phyloP scores from a whole-genome alignment of 139 green algal genomes.

The Chlorella sp. region DNA sequence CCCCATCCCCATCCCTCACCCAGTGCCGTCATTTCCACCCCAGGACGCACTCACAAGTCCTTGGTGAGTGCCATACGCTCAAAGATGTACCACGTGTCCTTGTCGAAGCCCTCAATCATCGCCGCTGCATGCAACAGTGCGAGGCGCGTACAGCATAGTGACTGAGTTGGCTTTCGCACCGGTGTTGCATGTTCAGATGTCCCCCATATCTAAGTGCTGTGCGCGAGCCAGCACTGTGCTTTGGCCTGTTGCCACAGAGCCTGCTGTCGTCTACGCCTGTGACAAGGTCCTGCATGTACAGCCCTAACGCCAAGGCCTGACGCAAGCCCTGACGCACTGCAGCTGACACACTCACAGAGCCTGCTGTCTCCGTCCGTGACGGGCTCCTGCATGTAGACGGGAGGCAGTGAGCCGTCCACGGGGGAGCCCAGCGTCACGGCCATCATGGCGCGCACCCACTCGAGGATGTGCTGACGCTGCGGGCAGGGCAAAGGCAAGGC shows the following conservation, averaged over 20 bases:
- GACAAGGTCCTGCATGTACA: too few relatives aligned
- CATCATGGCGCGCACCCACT: slow-evolving; percentile 66
- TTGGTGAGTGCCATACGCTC: slow-evolving; percentile 71
- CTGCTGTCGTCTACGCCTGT: too few relatives aligned
- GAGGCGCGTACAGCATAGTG: slow-evolving; percentile 12
- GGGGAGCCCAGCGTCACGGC: slow-evolving; percentile 46
- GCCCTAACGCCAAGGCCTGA: too few relatives aligned
- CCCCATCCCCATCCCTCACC: too few relatives aligned
- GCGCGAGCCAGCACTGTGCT: too few relatives aligned
- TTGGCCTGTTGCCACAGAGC: too few relatives aligned
- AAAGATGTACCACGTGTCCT: slow-evolving; percentile 68
- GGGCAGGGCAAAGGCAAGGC: too few relatives aligned
- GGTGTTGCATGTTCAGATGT: too few relatives aligned
- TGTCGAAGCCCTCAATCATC: slow-evolving; percentile 51
- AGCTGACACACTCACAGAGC: slow-evolving; percentile 56
- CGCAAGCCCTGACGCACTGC: too few relatives aligned
- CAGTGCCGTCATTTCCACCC: too few relatives aligned
- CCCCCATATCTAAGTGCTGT: too few relatives aligned
- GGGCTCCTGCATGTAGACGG: slow-evolving; percentile 68
- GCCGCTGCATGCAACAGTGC: slow-evolving; percentile 29
- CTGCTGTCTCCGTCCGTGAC: slow-evolving; percentile 49
- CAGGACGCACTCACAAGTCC: slow-evolving; percentile 47
- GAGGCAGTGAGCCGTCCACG: slow-evolving; percentile 50
- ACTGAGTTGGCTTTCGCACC: slow-evolving; percentile 70
- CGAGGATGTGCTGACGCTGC: slow-evolving; percentile 63